These are phyloP conservation scores for Coprinopsis sp. DNA, from an alignment of 768 basidiomycete species.

Conservation along the genomic window DNA sequence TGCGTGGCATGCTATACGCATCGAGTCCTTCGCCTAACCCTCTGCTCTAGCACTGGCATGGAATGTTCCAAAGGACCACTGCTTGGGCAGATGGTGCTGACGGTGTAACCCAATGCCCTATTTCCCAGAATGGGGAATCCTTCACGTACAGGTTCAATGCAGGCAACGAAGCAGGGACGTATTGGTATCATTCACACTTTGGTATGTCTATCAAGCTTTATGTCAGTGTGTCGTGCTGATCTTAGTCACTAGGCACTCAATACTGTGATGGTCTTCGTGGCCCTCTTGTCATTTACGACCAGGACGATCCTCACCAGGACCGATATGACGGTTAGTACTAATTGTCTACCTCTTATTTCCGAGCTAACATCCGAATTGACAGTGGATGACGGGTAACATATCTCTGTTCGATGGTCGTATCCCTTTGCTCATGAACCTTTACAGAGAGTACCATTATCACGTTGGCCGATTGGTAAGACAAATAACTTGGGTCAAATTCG, in stretches of 20 bases:
- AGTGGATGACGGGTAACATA: no score
- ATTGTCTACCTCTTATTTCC: background rate
- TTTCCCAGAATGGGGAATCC: constrained; percentile 28
- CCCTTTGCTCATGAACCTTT: background rate
- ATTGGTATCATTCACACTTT: constrained; percentile 38
- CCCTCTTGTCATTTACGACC: constrained; percentile 19
- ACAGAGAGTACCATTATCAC: constrained; percentile 40
- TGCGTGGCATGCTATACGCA: constrained; percentile 24
- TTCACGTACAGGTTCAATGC: constrained; percentile 37
- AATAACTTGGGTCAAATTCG: no score
- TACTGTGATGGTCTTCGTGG: constrained; percentile 23
- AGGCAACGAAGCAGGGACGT: constrained; percentile 37
- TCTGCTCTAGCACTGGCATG: constrained; percentile 40
- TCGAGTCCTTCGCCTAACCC: background rate
- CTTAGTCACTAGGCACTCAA: constrained; percentile 16
- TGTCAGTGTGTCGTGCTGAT: constrained; percentile 16
- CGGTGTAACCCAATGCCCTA: constrained; percentile 39
- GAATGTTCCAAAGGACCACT: constrained; percentile 32
- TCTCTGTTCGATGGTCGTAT: no score
- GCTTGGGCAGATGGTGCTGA: constrained; percentile 39
- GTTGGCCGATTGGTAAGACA: no score
- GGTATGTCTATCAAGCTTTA: constrained; percentile 17
- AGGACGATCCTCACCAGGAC: constrained; percentile 14
- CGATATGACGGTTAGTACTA: constrained; percentile 25
- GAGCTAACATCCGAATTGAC: background rate